Evolutionary conservation across 257 asterid species (phyloP).

Genomic region (Nicotiana undulata): DNA sequence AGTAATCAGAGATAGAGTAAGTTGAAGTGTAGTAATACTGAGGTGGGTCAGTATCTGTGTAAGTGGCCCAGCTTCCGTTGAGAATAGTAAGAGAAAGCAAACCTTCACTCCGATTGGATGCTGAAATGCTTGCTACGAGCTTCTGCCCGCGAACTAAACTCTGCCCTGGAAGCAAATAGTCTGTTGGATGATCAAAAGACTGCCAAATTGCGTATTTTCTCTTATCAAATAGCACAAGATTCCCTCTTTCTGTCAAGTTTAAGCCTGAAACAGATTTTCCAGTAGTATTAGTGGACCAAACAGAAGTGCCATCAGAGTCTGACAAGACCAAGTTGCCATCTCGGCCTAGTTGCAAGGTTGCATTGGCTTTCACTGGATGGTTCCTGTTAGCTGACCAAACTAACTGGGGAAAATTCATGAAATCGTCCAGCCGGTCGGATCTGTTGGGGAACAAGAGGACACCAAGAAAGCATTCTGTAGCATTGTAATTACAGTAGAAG

Average conservation of each 20-base stretch:
- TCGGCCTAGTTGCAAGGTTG: slow-evolving; percentile 13
- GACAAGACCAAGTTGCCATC: slow-evolving; percentile 17
- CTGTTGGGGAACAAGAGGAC: background rate
- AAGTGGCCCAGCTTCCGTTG: background rate
- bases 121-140: background rate
- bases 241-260: slow-evolving; percentile 1
- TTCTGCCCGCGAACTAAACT: background rate
- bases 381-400: slow-evolving; percentile 19
- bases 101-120: background rate
- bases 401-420: background rate
- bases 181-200: slow-evolving; percentile 15
- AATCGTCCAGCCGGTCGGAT: background rate
- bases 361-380: slow-evolving; percentile 15
- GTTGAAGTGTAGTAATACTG: background rate
- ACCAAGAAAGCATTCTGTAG: background rate
- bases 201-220: slow-evolving; percentile 14
- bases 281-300: slow-evolving; percentile 18
- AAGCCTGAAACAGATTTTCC: slow-evolving; percentile 15
- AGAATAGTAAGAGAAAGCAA: background rate
- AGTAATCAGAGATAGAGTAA: background rate
- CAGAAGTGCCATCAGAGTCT: slow-evolving; percentile 13
- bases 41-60: background rate
- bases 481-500: background rate
- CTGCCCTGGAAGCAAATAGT: slow-evolving; percentile 1
- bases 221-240: slow-evolving; percentile 8